Base-by-base conservation (phyloP, 2,329 filamentous ascomycete species). In the Coleophoma crateriformis region DNA sequence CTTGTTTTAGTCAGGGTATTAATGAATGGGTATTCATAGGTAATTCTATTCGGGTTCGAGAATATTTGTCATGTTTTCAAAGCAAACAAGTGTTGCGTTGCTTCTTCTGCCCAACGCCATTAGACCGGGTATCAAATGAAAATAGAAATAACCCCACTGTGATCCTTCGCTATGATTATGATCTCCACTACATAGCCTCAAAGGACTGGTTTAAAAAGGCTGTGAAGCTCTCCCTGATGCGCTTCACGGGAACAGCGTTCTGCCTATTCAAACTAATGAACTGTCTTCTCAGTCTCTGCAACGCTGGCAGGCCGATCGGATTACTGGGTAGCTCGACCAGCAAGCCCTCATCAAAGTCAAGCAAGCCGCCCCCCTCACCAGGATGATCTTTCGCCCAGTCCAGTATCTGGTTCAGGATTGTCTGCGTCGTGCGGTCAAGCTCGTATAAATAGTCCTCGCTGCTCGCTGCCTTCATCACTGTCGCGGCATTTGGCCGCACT, bases 341-440 rank as follows among this genome's bases (percentile, higher is more conserved):
- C 50, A 84, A 66, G 14, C 54, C 58, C 14, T 61, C 58, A 12
- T 51, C 58, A 49, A 56, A 46, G 52, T 54, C 67, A 27, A 88
- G 76, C 55, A 79, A 74, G 17, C 76, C 78, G 7, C 81, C 81
- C 20, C 71, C 78, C 54, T 87, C 84, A 1, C 76, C 78, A 7
- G 70, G 64, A 47, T 89, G 84, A 50, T 82, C 76, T 52, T 79
- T 77, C 64, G 87, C 81, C 70, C 81, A 84, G 44, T 85, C 81
- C 50, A 87, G 68, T 35, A 95, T 82, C 49, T 75, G 75, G 58
- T 82, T 81, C 47, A 94, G 77, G 32, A 95, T 79, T 48, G 86
- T 85, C 58, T 90, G 88, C 7, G 88, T 92, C 63, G 84, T 83
- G 55, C 81, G 81, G 67, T 95, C 89, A 20, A 95, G 74, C 52